Base-by-base conservation (phyloP, 1,284 basidiomycete genomes). In the Rhodotorula sp. region DNA sequence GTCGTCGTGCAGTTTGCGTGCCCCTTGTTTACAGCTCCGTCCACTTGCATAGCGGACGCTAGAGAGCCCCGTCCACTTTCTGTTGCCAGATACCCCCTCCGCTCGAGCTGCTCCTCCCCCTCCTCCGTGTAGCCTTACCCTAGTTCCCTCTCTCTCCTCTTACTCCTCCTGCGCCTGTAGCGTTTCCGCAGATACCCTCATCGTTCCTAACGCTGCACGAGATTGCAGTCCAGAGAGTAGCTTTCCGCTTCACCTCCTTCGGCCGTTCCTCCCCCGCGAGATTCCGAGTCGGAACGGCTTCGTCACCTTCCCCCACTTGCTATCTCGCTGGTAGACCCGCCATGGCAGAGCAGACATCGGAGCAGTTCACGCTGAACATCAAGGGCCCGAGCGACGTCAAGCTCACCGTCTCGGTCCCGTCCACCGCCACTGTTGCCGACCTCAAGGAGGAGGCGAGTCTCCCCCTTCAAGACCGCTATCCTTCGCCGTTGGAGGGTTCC, bases 341-440 rank as follows among this genome's bases (percentile, higher is more conserved):
- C 39, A 63, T 63, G 62, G 39, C 62, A 27, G 62, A 55, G 13
- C 27, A 36, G 13, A 19, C 61, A 8, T 10, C 54, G 2, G 44
- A 64, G 34, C 39, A 60, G 44, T 70, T 80, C 65, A 70, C 70
- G 57, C 71, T 80, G 67, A 78, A 74, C 70, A 75, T 80, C 70
- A 78, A 79, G 68, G 76, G 74, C 15, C 78, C 79, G 22, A 61
- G 63, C 32, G 80, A 80, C 64, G 64, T 73, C 66, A 79, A 78
- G 69, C 64, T 80, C 46, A 27, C 74, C 8, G 64, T 80, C 50
- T 66, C 71, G 41, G 73, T 80, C 57, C 50, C 69, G 32, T 37
- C 72, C 1, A 37, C 54, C 7, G 71, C 74, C 55, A 75, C 78
- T 13, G 79, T 80, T 19, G 67, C 63, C 50, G 76, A 80, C 58